Percentiles rank a stretch among this genome's conserved stretches.
Conservation (phyloP, 2,329 filamentous ascomycete genomes). For the Penicillium brevicompactum region DNA sequence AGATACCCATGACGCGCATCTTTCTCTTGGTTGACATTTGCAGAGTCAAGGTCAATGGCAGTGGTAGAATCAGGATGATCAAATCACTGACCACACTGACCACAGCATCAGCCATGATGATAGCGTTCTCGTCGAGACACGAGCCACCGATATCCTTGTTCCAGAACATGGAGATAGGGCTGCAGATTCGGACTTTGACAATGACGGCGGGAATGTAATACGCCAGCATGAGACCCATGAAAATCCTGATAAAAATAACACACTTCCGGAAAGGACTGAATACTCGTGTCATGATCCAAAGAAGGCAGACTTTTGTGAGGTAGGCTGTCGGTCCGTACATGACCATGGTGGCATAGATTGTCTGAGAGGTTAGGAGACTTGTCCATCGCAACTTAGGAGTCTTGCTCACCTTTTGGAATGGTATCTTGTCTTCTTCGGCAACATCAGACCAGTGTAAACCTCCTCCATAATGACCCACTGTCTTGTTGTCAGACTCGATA, state of each 20-base stretch:
- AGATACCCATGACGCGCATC: conserved; percentile 50
- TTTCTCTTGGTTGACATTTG: conserved; percentile 51
- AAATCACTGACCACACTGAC: conserved; percentile 64
- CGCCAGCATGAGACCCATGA: conserved; percentile 40
- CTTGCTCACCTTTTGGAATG: conserved; percentile 39
- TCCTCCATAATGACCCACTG: conserved; percentile 39
- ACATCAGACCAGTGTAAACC: conserved; percentile 42
- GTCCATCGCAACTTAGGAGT: background rate
- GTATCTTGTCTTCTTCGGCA: conserved; percentile 26
- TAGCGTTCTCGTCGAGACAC: conserved; percentile 35
- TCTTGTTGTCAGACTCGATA: conserved; percentile 5
- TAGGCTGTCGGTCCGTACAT: conserved; percentile 51
- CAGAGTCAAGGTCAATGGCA: conserved; percentile 48
- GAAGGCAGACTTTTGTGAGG: conserved; percentile 47
- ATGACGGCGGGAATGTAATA: conserved; percentile 48
- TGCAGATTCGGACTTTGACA: conserved; percentile 47
- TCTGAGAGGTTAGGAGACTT: conserved; percentile 24
- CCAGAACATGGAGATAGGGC: conserved; percentile 48
- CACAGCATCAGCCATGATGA: conserved; percentile 57
- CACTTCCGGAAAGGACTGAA: conserved; percentile 46
- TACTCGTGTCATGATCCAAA: conserved; percentile 48
- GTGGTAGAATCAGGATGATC: conserved; percentile 53
- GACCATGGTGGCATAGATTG: conserved; percentile 47
- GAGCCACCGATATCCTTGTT: conserved; percentile 20
- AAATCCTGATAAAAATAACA: conserved; percentile 41